Base-by-base conservation (phyloP, 345 rosid species). In the Angophora floribunda region DNA sequence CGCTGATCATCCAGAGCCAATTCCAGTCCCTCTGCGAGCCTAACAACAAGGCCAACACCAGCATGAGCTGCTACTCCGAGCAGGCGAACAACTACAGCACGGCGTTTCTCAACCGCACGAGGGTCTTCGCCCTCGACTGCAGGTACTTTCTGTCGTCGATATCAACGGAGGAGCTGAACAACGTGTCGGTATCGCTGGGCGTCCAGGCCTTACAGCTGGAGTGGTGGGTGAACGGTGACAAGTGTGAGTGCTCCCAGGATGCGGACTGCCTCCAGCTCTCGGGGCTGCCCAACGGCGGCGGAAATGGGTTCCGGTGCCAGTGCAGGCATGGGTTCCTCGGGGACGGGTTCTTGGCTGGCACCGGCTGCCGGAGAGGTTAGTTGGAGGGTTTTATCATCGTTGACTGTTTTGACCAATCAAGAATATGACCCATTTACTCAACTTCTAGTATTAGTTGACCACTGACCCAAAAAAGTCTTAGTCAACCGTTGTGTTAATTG, bases 291-390 rank as follows among this genome's bases (percentile, higher is more conserved):
- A 26, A 61, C 17, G 89, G 88, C 4, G 52, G 85, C 26, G 85
- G 85, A 51, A 82, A 82, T 16, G 85, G 85, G 30, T 82, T 44
- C 30, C 85, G 52, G 3, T 82, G 85, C 50, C 24, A 82, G 4
- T 82, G 85, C 85, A 82, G 16, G n/a, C 51, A 44, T 4, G 13
- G 26, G 85, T 44, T 19, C 85, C 26, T 45, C 1, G 97, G 98
- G 2, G 95, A 95, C 50, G 97, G 96, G 11, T 94, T 90, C 88
- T 49, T 53, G 5, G 90, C 87, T 5, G 94, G 95, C 51, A 41
- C 26, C 2, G 96, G 97, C 87, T 96, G 97, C 90, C 91, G 86
- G 87, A 90, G 70, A 94, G 96, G 98, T 93, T 63, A 91, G 95
- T 89, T 90, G 89, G 59, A 24, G 44, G 36, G 47, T 47, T 19